Conservation (phyloP, 2,329 filamentous ascomycete genomes). For the Immersiporthe knoxdaviesiana region DNA sequence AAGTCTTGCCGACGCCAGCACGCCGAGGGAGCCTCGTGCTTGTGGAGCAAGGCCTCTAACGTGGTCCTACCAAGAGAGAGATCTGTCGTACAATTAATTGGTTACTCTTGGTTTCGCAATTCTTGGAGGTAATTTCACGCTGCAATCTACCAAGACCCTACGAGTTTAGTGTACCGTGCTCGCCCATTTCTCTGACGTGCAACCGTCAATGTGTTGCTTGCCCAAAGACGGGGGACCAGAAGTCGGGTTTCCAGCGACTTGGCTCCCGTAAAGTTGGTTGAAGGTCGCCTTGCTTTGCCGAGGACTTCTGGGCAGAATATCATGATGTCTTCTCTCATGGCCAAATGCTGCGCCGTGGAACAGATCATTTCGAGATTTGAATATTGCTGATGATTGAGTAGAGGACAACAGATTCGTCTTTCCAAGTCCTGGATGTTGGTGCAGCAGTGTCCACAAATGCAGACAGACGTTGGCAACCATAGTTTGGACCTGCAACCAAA, state of each 20-base stretch:
- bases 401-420: background rate
- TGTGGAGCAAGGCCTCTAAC: background rate
- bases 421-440: background rate
- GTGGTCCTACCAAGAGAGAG: background rate
- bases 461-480: background rate
- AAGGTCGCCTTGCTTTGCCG: background rate
- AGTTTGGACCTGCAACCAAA: background rate
- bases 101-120: background rate
- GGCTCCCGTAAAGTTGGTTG: background rate
- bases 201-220: background rate
- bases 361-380: background rate
- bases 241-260: background rate
- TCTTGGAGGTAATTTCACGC: background rate
- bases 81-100: background rate
- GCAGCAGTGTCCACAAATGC: background rate
- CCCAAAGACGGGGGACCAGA: background rate
- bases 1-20: too few relatives aligned
- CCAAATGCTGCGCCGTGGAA: background rate
- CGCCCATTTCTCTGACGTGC: background rate
- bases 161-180: background rate
- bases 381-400: background rate
- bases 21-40: background rate
- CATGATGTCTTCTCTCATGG: background rate
- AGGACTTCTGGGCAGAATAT: too few relatives aligned
- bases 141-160: background rate